phyloP scores from a whole-genome alignment of 305 asterid species.

The Fraxinus sp. region DNA sequence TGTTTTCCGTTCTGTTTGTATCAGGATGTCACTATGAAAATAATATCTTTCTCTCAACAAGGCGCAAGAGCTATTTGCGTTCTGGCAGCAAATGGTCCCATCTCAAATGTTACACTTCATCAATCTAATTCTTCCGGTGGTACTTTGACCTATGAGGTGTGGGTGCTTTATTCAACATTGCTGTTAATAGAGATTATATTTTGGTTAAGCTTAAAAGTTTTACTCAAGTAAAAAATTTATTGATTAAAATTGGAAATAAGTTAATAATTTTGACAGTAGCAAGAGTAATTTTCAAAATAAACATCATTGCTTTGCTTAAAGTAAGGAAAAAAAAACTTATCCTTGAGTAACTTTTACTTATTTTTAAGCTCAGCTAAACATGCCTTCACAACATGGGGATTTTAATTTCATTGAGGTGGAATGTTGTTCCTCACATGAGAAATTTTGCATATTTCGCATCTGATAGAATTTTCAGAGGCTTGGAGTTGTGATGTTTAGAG shows the following conservation, averaged over 20 bases:
- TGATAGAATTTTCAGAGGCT: not conserved
- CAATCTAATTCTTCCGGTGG: constrained; percentile 92
- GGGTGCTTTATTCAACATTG: not conserved
- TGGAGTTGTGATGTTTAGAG: not conserved
- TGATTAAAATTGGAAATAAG: not conserved
- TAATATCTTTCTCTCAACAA: constrained; percentile 87
- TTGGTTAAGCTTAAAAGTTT: not conserved
- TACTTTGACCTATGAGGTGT: constrained; percentile 88
- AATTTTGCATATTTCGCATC: not conserved
- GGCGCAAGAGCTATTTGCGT: constrained; percentile 86
- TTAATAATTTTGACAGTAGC: not conserved
- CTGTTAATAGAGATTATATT: not conserved
- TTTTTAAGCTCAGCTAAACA: not conserved
- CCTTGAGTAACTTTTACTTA: not conserved
- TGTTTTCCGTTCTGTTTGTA: not conserved
- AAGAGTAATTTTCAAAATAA: not conserved
- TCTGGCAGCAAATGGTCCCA: constrained; percentile 82
- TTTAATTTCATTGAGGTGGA: not conserved
- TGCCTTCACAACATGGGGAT: not conserved
- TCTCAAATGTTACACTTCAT: constrained; percentile 85
- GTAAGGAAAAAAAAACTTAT: not conserved
- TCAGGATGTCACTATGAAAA: constrained; percentile 89
- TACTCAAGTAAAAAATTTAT: not conserved
- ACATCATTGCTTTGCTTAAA: not conserved
- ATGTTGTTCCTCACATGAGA: not conserved